Percentiles rank a stretch among this genome's conserved stretches.
These are phyloP conservation scores for Sporothrix euskadiensis DNA, from an alignment of 2,329 filamentous ascomycete genomes.

Conservation along the genomic window DNA sequence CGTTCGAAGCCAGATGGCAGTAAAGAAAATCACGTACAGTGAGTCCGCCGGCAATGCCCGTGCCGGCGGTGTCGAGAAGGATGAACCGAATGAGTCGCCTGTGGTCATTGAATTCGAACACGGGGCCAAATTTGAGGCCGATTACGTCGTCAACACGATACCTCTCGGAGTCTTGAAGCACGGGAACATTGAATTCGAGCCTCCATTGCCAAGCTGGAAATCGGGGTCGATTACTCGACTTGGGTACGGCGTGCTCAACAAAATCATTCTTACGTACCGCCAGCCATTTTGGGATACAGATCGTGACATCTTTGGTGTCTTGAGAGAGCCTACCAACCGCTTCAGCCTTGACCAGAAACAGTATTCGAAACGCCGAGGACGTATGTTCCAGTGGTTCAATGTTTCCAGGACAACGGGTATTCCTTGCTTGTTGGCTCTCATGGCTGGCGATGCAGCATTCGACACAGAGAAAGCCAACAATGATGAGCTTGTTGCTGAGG, in stretches of 20 bases:
- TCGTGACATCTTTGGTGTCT: slow-evolving; percentile 89
- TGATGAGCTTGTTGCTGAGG: slow-evolving; percentile 74
- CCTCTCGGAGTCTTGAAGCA: slow-evolving; percentile 90
- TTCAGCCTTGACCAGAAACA: slow-evolving; percentile 76
- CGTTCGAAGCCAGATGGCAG: slow-evolving; percentile 70
- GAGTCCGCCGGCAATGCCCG: neutral
- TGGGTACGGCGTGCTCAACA: slow-evolving; percentile 93
- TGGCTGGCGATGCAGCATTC: slow-evolving; percentile 92
- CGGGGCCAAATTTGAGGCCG: slow-evolving; percentile 75
- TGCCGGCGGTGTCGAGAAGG: neutral
- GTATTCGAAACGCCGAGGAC: slow-evolving; percentile 76
- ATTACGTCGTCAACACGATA: slow-evolving; percentile 85
- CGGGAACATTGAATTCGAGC: slow-evolving; percentile 80
- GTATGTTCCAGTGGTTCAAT: slow-evolving; percentile 98
- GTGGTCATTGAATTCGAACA: slow-evolving; percentile 70
- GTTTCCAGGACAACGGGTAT: slow-evolving; percentile 85
- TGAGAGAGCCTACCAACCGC: slow-evolving; percentile 70
- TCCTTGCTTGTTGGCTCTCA: slow-evolving; percentile 83
- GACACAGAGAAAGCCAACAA: slow-evolving; percentile 79
- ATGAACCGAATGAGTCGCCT: neutral
- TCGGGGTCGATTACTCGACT: slow-evolving; percentile 74
- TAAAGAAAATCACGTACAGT: slow-evolving; percentile 70
- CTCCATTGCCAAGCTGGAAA: slow-evolving; percentile 87
- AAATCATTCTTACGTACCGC: slow-evolving; percentile 88
- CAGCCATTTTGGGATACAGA: slow-evolving; percentile 86